Conservation (phyloP, 768 basidiomycete genomes). For the Tephrocybe rancida region DNA sequence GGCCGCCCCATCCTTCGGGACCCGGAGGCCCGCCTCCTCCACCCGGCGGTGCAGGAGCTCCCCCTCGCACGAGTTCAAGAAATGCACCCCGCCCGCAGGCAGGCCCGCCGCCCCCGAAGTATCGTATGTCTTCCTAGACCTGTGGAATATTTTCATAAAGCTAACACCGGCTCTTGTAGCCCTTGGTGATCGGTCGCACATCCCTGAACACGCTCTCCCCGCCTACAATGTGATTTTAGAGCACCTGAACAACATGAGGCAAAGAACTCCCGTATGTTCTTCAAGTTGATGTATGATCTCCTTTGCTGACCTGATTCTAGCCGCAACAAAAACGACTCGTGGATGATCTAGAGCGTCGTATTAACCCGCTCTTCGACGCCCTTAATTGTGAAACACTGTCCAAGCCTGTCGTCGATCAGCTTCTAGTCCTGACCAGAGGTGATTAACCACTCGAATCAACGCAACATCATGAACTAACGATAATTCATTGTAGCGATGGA, state of each 20-base stretch:
- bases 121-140: constrained; percentile 37
- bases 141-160: background rate
- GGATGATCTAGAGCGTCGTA: constrained; percentile 84
- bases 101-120: constrained; percentile 42
- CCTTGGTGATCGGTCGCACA: constrained; percentile 90
- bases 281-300: background rate
- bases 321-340: constrained; percentile 82
- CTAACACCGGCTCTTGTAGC: constrained; percentile 48
- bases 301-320: constrained; percentile 37
- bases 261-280: constrained; percentile 71
- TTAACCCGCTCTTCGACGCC: constrained; percentile 88
- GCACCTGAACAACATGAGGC: constrained; percentile 68
- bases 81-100: constrained; percentile 21
- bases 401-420: constrained; percentile 65
- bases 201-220: constrained; percentile 67
- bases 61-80: constrained; percentile 22
- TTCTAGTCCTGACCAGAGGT: constrained; percentile 78
- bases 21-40: constrained; percentile 19
- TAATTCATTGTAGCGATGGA: constrained; percentile 65
- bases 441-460: background rate
- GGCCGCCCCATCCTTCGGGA: constrained; percentile 23
- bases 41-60: constrained; percentile 36
- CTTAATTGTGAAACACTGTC: constrained; percentile 88
- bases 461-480: constrained; percentile 1
- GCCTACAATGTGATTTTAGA: constrained; percentile 68